Base-by-base conservation (phyloP, 1,139 yeast species). In the Pichia sp. region DNA sequence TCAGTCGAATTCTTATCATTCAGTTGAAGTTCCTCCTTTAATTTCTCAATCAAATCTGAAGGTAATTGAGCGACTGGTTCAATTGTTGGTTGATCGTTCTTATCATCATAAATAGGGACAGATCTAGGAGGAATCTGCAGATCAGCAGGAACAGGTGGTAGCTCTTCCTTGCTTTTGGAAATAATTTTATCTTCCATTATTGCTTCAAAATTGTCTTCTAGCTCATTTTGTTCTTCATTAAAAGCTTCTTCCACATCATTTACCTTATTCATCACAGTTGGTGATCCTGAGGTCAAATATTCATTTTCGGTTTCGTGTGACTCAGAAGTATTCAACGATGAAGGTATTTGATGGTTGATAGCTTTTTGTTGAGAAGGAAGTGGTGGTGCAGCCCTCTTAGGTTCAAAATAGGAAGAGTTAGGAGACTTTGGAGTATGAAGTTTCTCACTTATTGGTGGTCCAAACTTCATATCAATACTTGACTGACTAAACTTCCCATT, bases 81-180 rank as follows among this genome's bases (percentile, higher is more conserved):
- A 4, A 26, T 26, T 8, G 30, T 14, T 14, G 30, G 30, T 14
- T 26, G 30, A 18, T 26, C 30, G 15, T 14, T 12, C 30, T 8
- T 14, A 5, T 26, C 30, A 26, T 5, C 3, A 2, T 26, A 18
- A 26, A 26, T 26, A 14, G 30, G 30, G 10, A 26, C 30, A 14
- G 30, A 14, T 26, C 30, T 26, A 14, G 30, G 30, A 4, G 30
- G 30, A 7, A 26, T 26, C 15, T 26, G 18, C 18, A 26, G 12
- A 8, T 5, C 10, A 7, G 32, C 52, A 3, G 62, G 58, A 12
- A 61, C 55, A 7, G 58, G 49, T 3, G 61, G 50, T 20, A 47
- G 40, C 15, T 38, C 35, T 21, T 39, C 35, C 22, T 42, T 39
- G 20, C 38, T 30, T 28, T 39, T 40, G 11, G 41, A 25, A n/a